Conservation (phyloP, 768 basidiomycete genomes). For the Sutorius australiensis region DNA sequence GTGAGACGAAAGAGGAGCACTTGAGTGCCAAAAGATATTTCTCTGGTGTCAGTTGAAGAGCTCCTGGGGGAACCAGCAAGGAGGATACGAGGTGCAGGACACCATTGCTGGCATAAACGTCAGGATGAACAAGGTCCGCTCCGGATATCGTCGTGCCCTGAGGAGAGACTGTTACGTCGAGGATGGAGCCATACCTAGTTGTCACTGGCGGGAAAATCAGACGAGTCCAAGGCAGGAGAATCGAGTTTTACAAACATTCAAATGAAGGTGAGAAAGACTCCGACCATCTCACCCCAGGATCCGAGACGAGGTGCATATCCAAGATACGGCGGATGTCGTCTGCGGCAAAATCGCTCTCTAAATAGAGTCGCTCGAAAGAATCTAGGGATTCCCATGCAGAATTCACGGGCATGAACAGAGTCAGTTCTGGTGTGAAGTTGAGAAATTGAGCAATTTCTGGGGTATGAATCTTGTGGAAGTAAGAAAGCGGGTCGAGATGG, state of each 20-base stretch:
- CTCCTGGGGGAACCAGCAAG: constrained; percentile 72
- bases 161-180: constrained; percentile 55
- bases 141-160: constrained; percentile 54
- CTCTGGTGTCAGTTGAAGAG: constrained; percentile 84
- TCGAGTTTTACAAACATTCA: constrained; percentile 45
- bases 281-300: constrained; percentile 60
- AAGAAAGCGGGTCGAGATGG: constrained; percentile 59
- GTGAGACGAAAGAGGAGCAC: constrained; percentile 84
- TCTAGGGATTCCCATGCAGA: constrained; percentile 79
- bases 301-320: constrained; percentile 68
- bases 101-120: constrained; percentile 93
- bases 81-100: constrained; percentile 87
- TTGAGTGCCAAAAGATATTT: constrained; percentile 92
- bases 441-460: constrained; percentile 53
- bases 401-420: constrained; percentile 86
- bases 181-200: constrained; percentile 60
- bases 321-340: constrained; percentile 78
- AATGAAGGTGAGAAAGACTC: constrained; percentile 52
- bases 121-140: constrained; percentile 63
- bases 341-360: constrained; percentile 83
- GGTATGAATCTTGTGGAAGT: constrained; percentile 70
- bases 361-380: constrained; percentile 75
- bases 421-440: constrained; percentile 67
- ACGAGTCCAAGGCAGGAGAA: neutral
- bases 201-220: constrained; percentile 48